Evolutionary conservation across 768 basidiomycete species (phyloP).

Genomic region (Boletellus ananiceps): DNA sequence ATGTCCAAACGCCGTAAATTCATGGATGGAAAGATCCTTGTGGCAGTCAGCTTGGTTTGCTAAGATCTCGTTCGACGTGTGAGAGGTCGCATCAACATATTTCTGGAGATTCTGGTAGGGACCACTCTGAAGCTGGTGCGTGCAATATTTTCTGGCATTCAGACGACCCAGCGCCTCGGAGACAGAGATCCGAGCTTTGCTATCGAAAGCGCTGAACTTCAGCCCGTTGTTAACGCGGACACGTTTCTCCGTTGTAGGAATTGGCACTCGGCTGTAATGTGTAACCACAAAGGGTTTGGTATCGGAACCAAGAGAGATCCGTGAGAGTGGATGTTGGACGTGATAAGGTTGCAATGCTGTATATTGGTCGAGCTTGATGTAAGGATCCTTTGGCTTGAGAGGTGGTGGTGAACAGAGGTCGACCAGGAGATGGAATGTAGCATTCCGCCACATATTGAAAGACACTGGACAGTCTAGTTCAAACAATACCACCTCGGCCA

Average conservation of each 20-base stretch:
- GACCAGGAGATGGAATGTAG: slow-evolving; percentile 36
- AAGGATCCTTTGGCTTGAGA: slow-evolving; percentile 1
- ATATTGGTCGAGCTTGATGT: slow-evolving; percentile 17
- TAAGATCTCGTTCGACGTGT: slow-evolving; percentile 43
- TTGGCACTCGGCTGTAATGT: slow-evolving; percentile 10
- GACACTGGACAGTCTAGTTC: slow-evolving; percentile 38
- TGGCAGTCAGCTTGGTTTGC: slow-evolving; percentile 41
- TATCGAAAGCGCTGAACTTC: slow-evolving; percentile 29
- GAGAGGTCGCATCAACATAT: slow-evolving; percentile 33
- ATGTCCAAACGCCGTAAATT: slow-evolving; percentile 41
- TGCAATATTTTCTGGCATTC: slow-evolving; percentile 26
- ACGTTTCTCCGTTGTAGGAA: slow-evolving; percentile 11
- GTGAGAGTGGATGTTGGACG: slow-evolving; percentile 13
- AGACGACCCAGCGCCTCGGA: slow-evolving; percentile 8
- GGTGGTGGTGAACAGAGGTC: slow-evolving; percentile 29
- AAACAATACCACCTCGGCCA: slow-evolving; percentile 36
- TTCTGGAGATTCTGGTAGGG: slow-evolving; percentile 36
- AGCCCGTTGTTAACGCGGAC: slow-evolving; percentile 36
- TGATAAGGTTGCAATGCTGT: slow-evolving; percentile 8
- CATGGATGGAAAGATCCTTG: slow-evolving; percentile 38
- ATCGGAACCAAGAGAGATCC: slow-evolving; percentile 22
- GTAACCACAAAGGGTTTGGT: slow-evolving; percentile 17
- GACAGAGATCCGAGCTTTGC: slow-evolving; percentile 8
- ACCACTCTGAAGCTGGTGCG: slow-evolving; percentile 28
- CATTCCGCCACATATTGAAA: slow-evolving; percentile 42